Evolutionary conservation across 192 early-diverging fungal genomes (phyloP), one percentile per base, ranked within the genome.

Genomic region (Rhizophagus sp.): DNA sequence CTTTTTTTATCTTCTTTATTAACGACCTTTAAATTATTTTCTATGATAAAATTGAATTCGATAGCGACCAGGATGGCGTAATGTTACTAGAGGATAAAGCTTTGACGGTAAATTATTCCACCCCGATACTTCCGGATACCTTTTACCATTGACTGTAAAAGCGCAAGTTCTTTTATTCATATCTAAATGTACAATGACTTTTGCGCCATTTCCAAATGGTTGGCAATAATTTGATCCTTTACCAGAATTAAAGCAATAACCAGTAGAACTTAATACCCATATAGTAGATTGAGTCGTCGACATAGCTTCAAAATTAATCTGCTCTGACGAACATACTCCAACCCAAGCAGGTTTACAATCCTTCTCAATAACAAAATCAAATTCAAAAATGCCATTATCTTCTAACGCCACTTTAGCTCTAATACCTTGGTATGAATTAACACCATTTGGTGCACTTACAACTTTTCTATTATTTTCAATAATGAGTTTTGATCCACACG

Each of bases 81-180:
- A 36, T 19, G 69, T 33, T 13, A 47, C 78, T 1, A 62, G 27
- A 15, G 78, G 39, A 57, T 79, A 79, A 17, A 79, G 69, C 15
- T 47, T 71, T 27, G 34, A 25, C 15, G 78, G 78, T 8, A 79
- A 68, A 73, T 71, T 27, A 19, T 19, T 41, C 34, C 33, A 79
- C 17, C 22, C 69, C 11, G 66, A 11, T 25, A 64, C 62, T 10
- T 27, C 25, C 19, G 39, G 41, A 36, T 70, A 79, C 2, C 22
- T 79, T 30, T 22, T 49, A 13, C 66, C 78, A 34, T 80, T 80
- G 19, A 80, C 63, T 2, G 79, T 39, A 15, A 73, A 73, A 25
- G 17, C 24, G 11, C 67, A 70, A 17, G 72, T 75, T n/a, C 72
- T 69, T 19, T 47, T 41, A 6, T 44, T 75, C 79, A 80, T 80